Conservation (phyloP, 106 monocot species). For the Allium cepa region DNA sequence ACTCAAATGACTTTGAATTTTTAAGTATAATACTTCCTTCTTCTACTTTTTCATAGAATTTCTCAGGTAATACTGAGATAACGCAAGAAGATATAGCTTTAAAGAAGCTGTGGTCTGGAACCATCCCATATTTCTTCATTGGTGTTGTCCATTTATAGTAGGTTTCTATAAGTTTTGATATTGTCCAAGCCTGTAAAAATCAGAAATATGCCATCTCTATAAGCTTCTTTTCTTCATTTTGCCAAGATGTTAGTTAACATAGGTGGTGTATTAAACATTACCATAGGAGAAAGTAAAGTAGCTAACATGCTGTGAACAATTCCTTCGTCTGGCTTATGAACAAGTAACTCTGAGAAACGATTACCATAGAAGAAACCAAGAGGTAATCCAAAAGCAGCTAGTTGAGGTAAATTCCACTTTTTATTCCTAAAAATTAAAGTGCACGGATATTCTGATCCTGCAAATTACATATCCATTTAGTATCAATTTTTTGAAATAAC, state of each 20-base stretch:
- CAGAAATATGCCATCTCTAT: neutral
- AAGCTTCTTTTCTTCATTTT: too few species aligned
- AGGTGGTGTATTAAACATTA: slow-evolving; percentile 1
- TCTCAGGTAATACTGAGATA: slow-evolving; percentile 28
- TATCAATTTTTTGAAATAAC: too few species aligned
- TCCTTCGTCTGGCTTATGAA: slow-evolving; percentile 70
- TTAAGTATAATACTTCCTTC: slow-evolving; percentile 66
- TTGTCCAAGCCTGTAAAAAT: slow-evolving; percentile 34
- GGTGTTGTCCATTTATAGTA: slow-evolving; percentile 44
- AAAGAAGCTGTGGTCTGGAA: slow-evolving; percentile 54
- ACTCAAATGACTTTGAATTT: slow-evolving; percentile 33
- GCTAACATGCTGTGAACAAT: slow-evolving; percentile 33
- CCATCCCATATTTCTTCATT: slow-evolving; percentile 59
- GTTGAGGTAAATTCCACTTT: slow-evolving; percentile 33
- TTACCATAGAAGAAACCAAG: slow-evolving; percentile 29
- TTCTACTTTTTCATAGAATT: slow-evolving; percentile 58
- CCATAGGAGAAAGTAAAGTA: slow-evolving; percentile 53
- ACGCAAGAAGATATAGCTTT: slow-evolving; percentile 24
- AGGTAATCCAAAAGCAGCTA: slow-evolving; percentile 31
- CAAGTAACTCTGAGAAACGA: slow-evolving; percentile 52
- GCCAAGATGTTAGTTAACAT: too few species aligned
- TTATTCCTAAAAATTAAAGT: slow-evolving; percentile 38
- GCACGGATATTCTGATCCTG: slow-evolving; percentile 43
- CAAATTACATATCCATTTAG: neutral
- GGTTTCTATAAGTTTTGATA: slow-evolving; percentile 48